Conservation (phyloP, 371 early-diverging fungal species). For the Lichtheimia corymbifera region DNA sequence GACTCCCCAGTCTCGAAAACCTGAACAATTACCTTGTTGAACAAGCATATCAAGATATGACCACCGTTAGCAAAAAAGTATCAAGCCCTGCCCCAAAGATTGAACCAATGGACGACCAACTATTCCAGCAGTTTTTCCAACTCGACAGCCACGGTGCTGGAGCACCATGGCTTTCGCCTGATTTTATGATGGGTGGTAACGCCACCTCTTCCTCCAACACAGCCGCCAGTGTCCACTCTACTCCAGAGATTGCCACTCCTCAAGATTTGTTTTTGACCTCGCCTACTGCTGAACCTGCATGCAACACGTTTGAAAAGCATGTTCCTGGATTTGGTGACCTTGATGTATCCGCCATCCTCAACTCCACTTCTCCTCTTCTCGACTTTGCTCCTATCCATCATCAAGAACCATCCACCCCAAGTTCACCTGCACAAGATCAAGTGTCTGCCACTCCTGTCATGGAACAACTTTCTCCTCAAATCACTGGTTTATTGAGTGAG, state of each 20-base stretch:
- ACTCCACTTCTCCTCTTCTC: conserved; percentile 13
- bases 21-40: conserved; percentile 20
- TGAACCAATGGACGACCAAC: conserved; percentile 16
- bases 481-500: conserved; percentile 1
- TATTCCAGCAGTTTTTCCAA: conserved; percentile 25
- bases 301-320: conserved; percentile 1
- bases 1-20: conserved; percentile 24
- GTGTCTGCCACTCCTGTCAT: conserved; percentile 4
- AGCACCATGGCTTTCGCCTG: conserved; percentile 22
- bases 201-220: no score
- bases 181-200: conserved; percentile 5
- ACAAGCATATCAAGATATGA: conserved; percentile 4
- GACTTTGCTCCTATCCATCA: conserved; percentile 1
- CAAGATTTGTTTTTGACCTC: conserved; percentile 22
- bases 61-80: conserved; percentile 6
- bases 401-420: neutral
- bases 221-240: conserved; percentile 19
- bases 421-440: conserved; percentile 1
- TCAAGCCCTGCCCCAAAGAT: neutral
- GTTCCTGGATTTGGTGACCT: conserved; percentile 11
- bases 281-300: conserved; percentile 8
- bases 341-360: conserved; percentile 17
- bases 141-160: conserved; percentile 2
- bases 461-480: conserved; percentile 3
- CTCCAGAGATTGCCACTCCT: conserved; percentile 30